Evolutionary conservation across 495 filamentous ascomycete genomes (phyloP).

Genomic region (Neurospora tetraspora): DNA sequence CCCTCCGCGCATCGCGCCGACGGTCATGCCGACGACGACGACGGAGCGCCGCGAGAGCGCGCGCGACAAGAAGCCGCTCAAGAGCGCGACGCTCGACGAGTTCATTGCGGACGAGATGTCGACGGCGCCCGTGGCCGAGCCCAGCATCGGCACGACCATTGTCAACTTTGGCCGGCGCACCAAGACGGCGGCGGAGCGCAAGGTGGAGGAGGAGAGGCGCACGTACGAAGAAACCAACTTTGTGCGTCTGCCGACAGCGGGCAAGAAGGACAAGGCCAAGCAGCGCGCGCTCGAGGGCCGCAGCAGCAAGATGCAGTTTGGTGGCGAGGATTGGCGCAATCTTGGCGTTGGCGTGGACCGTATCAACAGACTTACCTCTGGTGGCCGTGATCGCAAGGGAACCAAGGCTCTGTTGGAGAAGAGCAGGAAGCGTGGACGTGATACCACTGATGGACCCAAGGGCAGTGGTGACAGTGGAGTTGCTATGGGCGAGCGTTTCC

Average conservation of each 20-base stretch:
- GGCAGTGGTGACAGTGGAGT: constrained; percentile 38
- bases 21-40: constrained; percentile 48
- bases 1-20: constrained; percentile 75
- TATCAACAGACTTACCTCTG: constrained; percentile 60
- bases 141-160: constrained; percentile 78
- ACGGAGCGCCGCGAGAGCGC: constrained; percentile 43
- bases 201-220: constrained; percentile 58
- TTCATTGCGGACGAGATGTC: constrained; percentile 76
- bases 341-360: constrained; percentile 71
- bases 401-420: constrained; percentile 57
- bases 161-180: constrained; percentile 57
- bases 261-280: constrained; percentile 62
- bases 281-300: constrained; percentile 33
- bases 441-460: constrained; percentile 46
- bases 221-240: constrained; percentile 86
- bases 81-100: constrained; percentile 74
- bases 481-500: constrained; percentile 57
- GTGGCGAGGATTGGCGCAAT: constrained; percentile 76
- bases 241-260: constrained; percentile 66
- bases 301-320: constrained; percentile 46
- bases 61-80: constrained; percentile 43
- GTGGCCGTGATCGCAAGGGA: constrained; percentile 41
- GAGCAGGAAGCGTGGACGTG: constrained; percentile 63
- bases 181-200: constrained; percentile 59
- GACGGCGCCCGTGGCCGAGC: constrained; percentile 62